These are phyloP conservation scores for Calcarisporium arbuscula DNA, from an alignment of 2,329 filamentous ascomycete species.

Conservation along the genomic window DNA sequence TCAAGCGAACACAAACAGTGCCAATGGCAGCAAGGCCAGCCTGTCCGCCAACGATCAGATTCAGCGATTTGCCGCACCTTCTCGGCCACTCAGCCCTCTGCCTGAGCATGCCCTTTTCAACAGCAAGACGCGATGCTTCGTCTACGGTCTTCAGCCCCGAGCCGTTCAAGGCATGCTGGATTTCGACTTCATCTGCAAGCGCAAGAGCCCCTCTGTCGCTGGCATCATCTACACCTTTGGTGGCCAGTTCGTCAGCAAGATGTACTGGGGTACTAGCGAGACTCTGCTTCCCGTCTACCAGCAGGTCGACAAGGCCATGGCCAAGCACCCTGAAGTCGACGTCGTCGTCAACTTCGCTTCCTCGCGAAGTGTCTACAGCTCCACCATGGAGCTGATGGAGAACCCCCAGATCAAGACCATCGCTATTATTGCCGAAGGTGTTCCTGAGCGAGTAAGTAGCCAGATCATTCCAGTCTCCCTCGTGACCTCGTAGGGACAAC, in stretches of 20 bases:
- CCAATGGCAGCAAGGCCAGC: constrained; percentile 44
- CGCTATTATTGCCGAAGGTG: constrained; percentile 98
- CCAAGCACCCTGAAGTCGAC: constrained; percentile 96
- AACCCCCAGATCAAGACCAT: constrained; percentile 96
- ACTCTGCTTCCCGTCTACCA: constrained; percentile 98
- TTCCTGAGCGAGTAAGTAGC: constrained; percentile 81
- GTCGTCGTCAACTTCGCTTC: constrained; percentile 99
- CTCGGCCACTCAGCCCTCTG: constrained; percentile 83
- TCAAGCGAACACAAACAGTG: constrained; percentile 39
- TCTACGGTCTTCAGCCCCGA: constrained; percentile 97
- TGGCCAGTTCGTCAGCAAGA: constrained; percentile 99
- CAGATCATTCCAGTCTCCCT: neutral
- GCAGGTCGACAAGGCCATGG: constrained; percentile 82
- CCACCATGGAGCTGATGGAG: constrained; percentile 98
- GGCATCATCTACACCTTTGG: constrained; percentile 99
- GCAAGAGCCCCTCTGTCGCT: constrained; percentile 88
- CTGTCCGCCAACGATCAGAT: constrained; percentile 96
- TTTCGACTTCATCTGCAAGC: constrained; percentile 99
- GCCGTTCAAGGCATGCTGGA: constrained; percentile 92
- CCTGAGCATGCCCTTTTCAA: constrained; percentile 91
- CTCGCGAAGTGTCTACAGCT: constrained; percentile 96
- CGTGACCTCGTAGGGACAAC: neutral
- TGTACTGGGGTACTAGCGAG: constrained; percentile 99
- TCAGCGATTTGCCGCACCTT: constrained; percentile 88
- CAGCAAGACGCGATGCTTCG: constrained; percentile 99